A percentile compares a stretch with the other conserved stretches of the same genome.
Conservation (phyloP, 1,284 basidiomycete genomes). For the Austroboletus niveus region DNA sequence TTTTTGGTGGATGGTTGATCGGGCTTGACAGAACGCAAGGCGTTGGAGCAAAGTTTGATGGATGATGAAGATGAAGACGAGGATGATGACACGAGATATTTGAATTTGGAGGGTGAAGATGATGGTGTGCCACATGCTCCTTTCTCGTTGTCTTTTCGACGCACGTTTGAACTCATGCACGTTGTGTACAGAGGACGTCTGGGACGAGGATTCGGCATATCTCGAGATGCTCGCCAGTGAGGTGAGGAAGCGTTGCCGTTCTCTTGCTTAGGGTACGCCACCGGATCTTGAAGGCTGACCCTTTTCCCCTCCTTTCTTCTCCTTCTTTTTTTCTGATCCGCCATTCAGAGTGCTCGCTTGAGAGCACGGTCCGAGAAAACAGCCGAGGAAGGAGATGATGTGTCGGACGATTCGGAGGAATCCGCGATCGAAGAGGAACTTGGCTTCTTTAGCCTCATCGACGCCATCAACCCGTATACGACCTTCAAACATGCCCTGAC, state of each 20-base stretch:
- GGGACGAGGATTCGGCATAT: constrained; percentile 83
- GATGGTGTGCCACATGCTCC: constrained; percentile 47
- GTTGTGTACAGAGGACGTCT: constrained; percentile 61
- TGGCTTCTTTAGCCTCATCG: constrained; percentile 76
- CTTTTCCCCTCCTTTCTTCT: neutral
- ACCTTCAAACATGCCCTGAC: constrained; percentile 74
- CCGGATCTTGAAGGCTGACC: neutral
- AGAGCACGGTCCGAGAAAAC: constrained; percentile 56
- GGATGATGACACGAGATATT: constrained; percentile 51
- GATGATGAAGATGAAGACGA: constrained; percentile 62
- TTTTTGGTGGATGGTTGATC: constrained; percentile 4
- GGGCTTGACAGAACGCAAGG: constrained; percentile 55
- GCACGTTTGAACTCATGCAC: constrained; percentile 5
- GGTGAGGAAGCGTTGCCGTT: constrained; percentile 38
- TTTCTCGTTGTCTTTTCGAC: neutral
- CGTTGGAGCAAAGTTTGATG: constrained; percentile 55
- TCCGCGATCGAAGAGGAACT: constrained; percentile 73
- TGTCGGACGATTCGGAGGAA: constrained; percentile 50
- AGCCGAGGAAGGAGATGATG: constrained; percentile 39
- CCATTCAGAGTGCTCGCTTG: constrained; percentile 60
- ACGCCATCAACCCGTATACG: constrained; percentile 67
- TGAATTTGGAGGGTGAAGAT: constrained; percentile 67
- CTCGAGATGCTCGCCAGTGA: constrained; percentile 79
- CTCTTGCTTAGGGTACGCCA: neutral
- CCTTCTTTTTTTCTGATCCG: neutral